Evolutionary conservation across 768 basidiomycete genomes (phyloP), one percentile per base, ranked within the genome.

Genomic region (Wakefieldia striispora): DNA sequence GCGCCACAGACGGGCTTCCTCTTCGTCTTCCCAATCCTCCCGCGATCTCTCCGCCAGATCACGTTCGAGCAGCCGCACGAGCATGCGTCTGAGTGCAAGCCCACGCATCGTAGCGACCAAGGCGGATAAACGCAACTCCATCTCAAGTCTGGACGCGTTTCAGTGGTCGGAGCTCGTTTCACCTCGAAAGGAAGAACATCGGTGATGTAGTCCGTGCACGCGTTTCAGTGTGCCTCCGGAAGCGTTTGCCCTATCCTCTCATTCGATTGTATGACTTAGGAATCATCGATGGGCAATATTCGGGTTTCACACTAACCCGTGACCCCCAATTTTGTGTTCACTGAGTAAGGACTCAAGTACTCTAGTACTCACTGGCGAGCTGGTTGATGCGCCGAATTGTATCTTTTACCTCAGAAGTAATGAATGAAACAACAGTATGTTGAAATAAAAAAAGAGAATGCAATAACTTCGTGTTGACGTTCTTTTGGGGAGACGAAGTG

Each of bases 1-100:
- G 64, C 83, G 87, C 36, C 88, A 88, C 60, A 83, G 90, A 2
- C 81, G 88, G 19, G 84, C 86, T 3, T 89, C 88, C 0, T 89
- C 87, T 0, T 67, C 84, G 3, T 86, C 87, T 3, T 83, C 84
- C 2, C 74, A 77, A 7, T 75, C 77, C 0, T 75, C 76, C n/a
- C 65, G 53, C 40, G 76, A 75, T 54, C 58, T 71, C 29, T 54
- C 60, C 13, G 64, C 47, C 2, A 63, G 70, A 49, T 76, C 75
- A 21, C 69, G 75, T 21, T 74, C 76, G 11, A 72, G 67, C 62
- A 76, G 75, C 59, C 64, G 73, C 17, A 71, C 72, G 29, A 67
- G 73, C 45, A 49, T 70, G 31, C 67, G 67, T 33, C 43, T 68
- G 47, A 68, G 67, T 33, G 54, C 56, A 13, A 67, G 67, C 47